Base-by-base conservation (phyloP, 2,329 filamentous ascomycete genomes). In the Fusarium drepaniforme region DNA sequence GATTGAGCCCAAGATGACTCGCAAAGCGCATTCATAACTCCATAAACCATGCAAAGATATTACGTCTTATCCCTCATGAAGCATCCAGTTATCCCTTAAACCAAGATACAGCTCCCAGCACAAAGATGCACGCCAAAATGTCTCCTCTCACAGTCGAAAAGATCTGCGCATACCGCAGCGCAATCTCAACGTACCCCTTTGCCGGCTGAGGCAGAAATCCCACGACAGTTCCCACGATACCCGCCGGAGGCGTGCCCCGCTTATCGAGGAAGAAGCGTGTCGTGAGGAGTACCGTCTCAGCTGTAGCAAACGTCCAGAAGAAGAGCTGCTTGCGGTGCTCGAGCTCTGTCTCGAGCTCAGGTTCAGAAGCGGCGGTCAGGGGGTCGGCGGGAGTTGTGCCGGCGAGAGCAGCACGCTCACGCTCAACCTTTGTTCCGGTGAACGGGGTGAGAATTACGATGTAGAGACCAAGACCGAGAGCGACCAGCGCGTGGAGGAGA, bases 241-340 rank as follows among this genome's bases (percentile, higher is more conserved):
- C 93, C 30, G 86, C 83, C 4, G 89, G 89, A 70, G 89, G 89
- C 56, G 88, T 81, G 44, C 85, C 82, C 28, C 88, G 88, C 76
- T 90, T 90, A 77, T 95, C 93, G 62, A 94, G 80, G 76, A 95
- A 91, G 81, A 93, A 94, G 28, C 93, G 87, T 35, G 90, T 91
- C 2, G 91, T 93, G 74, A 96, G 90, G 73, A 96, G 85, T 64
- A 94, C 81, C 13, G 94, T 88, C 84, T 97, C 93, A 37, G 90
- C 92, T 0, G 93, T 94, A 8, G 93, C 92, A 80, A 96, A 97
- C n/a, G 93, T 88, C 86, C 92, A 94, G 83, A 96, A 95, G 83
- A 95, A 92, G 25, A 83, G 62, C 57, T 72, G 78, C 73, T 80
- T 82, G 51, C 79, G 81, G 59, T 76, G 80, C 68, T 83, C 81